Conservation (phyloP, 2,329 filamentous ascomycete species). For the Monilinia laxa region DNA sequence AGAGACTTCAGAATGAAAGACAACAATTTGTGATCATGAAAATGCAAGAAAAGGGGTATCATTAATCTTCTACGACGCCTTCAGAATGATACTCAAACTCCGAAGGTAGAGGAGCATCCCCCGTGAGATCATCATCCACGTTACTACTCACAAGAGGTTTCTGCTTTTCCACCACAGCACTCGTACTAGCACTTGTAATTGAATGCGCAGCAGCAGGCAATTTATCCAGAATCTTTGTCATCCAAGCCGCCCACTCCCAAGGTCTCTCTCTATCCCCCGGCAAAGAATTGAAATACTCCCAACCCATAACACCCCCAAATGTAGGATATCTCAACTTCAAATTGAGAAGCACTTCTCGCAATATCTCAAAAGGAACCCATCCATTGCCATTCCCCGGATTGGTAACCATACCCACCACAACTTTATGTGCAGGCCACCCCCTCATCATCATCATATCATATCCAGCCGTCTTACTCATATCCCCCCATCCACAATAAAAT, state of each 20-base stretch:
- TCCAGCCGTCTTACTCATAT: slow-evolving; percentile 43
- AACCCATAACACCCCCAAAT: slow-evolving; percentile 90
- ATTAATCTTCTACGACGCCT: slow-evolving; percentile 25
- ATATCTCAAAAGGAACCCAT: slow-evolving; percentile 58
- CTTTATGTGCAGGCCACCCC: slow-evolving; percentile 70
- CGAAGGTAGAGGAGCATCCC: slow-evolving; percentile 27
- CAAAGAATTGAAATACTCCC: slow-evolving; percentile 88
- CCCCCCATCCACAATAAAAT: slow-evolving; percentile 83
- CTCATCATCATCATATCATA: slow-evolving; percentile 55
- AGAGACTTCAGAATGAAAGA: not conserved
- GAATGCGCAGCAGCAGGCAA: not conserved
- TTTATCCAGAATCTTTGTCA: slow-evolving; percentile 43
- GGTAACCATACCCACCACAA: slow-evolving; percentile 81
- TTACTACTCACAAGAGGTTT: not conserved
- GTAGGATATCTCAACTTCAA: slow-evolving; percentile 60
- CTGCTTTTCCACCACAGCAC: not conserved
- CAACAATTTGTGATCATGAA: not conserved
- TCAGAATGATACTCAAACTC: slow-evolving; percentile 32
- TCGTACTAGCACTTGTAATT: not conserved
- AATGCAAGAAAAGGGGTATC: slow-evolving; percentile 2
- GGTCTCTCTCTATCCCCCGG: slow-evolving; percentile 62
- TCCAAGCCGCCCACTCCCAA: slow-evolving; percentile 75
- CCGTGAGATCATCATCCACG: slow-evolving; percentile 23
- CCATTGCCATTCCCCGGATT: slow-evolving; percentile 71
- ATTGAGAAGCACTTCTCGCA: slow-evolving; percentile 56